Evolutionary conservation across 1,139 yeast species (phyloP), one percentile per base, ranked within the genome.

Genomic region (Keqinozyma sinolaborantium): DNA sequence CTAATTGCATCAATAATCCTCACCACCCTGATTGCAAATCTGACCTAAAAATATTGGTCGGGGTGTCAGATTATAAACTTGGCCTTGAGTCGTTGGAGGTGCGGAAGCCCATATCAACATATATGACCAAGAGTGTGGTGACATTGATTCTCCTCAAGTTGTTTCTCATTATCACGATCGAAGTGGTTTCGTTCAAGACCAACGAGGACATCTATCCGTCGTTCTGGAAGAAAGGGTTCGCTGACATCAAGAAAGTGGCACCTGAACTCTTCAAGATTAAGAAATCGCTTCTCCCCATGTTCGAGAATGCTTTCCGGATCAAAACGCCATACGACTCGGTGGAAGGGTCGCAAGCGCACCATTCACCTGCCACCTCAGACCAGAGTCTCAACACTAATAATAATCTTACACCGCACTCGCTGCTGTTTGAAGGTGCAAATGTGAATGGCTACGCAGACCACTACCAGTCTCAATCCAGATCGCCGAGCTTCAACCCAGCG

Each of bases 1-100:
- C 65, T 0, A 51, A 60, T 9, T 52, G 64, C 23, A 44, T 66
- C 34, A 62, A 60, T 38, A 54, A 57, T 29, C 65, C 70, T 0
- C 42, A 42, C 5, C 42, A 48, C 8, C 50, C 53, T 1, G 70
- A 60, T n/a, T 42, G 56, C 1, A 36, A 38, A 14, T 41, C 41
- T 8, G 73, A 68, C 45, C 35, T 63, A 12, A 44, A 49, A 14
- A 44, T 67, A 24, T 49, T 68, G 24, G 47, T 56, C 14, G 56
- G 55, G 9, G 39, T 51, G 3, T 51, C 66, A 1, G 47, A 56
- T 50, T 25, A 59, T 57, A 27, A 28, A 28, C 13, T 28, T 29
- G 26, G 24, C 25, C 7, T 18, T 7, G 21, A 7, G 21, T 18
- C 21, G 10, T 18, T 7, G 7, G 21, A 18, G 18, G 12, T 11